Conservation (phyloP, 2,329 filamentous ascomycete genomes). For the Fusarium sp. region DNA sequence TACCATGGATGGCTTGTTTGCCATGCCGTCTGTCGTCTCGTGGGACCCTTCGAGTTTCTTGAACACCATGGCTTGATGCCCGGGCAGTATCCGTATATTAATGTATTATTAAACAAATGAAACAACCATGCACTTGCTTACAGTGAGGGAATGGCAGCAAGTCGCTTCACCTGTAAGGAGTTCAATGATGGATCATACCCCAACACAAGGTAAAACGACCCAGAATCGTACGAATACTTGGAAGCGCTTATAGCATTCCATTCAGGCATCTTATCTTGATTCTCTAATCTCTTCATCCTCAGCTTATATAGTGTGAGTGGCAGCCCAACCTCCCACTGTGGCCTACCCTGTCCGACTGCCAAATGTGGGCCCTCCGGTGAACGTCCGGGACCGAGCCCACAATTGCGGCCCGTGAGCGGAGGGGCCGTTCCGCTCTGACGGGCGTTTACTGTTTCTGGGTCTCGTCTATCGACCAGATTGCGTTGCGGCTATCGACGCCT, state of each 20-base stretch:
- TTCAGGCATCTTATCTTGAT: background rate
- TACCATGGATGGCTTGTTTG: constrained; percentile 16
- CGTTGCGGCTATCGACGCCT: constrained; percentile 28
- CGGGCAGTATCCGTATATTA: no score
- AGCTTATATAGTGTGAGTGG: background rate
- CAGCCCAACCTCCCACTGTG: background rate
- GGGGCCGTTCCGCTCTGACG: constrained; percentile 10
- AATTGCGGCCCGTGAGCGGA: constrained; percentile 28
- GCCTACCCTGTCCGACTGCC: background rate
- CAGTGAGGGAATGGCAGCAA: background rate
- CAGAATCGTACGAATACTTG: background rate
- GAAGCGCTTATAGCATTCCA: background rate
- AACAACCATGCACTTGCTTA: background rate
- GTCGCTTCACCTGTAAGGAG: background rate
- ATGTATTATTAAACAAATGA: background rate
- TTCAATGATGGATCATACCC: background rate
- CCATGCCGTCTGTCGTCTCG: constrained; percentile 11
- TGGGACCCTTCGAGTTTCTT: constrained; percentile 18
- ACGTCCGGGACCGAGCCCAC: constrained; percentile 25
- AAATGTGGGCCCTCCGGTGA: constrained; percentile 11
- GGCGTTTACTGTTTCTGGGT: constrained; percentile 1
- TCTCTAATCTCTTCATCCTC: background rate
- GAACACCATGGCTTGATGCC: background rate
- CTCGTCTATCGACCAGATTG: constrained; percentile 20
- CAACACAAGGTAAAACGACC: background rate